Percentiles rank a stretch among this genome's conserved stretches.
These are phyloP conservation scores for Collybia sordida DNA, from an alignment of 768 basidiomycete species.

Conservation along the genomic window DNA sequence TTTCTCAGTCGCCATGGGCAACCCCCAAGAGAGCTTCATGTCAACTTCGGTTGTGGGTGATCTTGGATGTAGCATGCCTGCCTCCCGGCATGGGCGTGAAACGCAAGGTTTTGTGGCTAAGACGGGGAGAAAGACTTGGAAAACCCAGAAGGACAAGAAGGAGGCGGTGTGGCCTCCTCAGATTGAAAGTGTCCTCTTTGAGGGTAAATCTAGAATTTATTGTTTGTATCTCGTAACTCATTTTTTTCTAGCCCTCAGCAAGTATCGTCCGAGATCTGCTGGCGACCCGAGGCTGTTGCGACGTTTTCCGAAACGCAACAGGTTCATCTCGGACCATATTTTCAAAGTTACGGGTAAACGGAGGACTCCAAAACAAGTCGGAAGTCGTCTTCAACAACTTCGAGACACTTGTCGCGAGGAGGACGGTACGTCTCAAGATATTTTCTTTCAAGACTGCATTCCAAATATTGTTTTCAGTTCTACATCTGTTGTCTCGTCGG, in stretches of 20 bases:
- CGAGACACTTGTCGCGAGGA: slow-evolving; percentile 60
- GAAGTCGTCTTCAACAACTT: slow-evolving; percentile 67
- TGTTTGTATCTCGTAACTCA: no score
- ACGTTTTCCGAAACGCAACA: slow-evolving; percentile 67
- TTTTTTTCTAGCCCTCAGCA: slow-evolving; percentile 45
- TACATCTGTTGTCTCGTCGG: slow-evolving; percentile 20
- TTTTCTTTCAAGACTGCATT: background rate
- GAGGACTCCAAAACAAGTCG: slow-evolving; percentile 69
- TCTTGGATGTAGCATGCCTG: slow-evolving; percentile 12
- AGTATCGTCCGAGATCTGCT: slow-evolving; percentile 52
- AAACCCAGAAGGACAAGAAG: slow-evolving; percentile 46
- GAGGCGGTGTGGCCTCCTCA: slow-evolving; percentile 66
- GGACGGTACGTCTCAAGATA: slow-evolving; percentile 37
- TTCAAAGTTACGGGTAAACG: slow-evolving; percentile 50
- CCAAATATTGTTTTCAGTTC: slow-evolving; percentile 11
- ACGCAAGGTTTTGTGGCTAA: slow-evolving; percentile 28
- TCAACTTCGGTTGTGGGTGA: slow-evolving; percentile 18
- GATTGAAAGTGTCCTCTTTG: slow-evolving; percentile 59
- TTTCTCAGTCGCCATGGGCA: background rate
- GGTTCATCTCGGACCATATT: slow-evolving; percentile 65
- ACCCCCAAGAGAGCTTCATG: slow-evolving; percentile 12
- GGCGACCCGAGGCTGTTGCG: slow-evolving; percentile 52
- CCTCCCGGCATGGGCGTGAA: slow-evolving; percentile 8
- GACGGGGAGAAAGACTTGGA: slow-evolving; percentile 55
- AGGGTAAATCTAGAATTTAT: slow-evolving; percentile 47